phyloP scores from a whole-genome alignment of 2,329 filamentous ascomycete species.

The Trichoderma sp. region DNA sequence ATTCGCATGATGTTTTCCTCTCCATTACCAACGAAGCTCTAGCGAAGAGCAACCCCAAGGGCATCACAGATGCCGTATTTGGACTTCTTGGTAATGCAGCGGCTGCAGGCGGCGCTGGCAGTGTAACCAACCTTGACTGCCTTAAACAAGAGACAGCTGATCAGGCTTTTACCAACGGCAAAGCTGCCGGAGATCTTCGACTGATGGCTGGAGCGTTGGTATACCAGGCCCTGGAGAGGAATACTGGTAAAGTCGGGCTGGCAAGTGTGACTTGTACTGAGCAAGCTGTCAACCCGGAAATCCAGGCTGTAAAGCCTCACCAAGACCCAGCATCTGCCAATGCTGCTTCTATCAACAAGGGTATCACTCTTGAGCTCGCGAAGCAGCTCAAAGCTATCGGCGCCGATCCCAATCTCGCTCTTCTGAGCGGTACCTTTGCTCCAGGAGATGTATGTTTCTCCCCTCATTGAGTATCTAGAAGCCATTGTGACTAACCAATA shows the following conservation, averaged over 20 bases:
- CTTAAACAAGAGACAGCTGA: conserved; percentile 9
- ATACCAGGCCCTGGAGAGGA: conserved; percentile 1
- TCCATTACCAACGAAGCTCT: neutral
- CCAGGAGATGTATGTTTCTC: neutral
- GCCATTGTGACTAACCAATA: neutral
- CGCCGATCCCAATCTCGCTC: neutral
- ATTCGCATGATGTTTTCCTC: neutral
- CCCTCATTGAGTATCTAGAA: no score
- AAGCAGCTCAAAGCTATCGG: conserved; percentile 6
- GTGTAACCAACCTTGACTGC: neutral
- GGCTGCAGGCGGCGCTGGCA: neutral
- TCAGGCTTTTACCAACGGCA: conserved; percentile 5
- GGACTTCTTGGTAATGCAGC: conserved; percentile 3
- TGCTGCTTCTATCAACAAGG: conserved; percentile 5
- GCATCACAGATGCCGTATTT: conserved; percentile 1
- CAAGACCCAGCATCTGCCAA: conserved; percentile 2
- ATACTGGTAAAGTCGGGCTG: neutral
- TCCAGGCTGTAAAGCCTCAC: conserved; percentile 3
- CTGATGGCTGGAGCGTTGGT: conserved; percentile 9
- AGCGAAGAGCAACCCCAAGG: neutral
- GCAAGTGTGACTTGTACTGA: neutral
- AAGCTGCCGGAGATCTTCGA: neutral
- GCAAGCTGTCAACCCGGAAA: neutral
- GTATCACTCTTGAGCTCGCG: conserved; percentile 5
- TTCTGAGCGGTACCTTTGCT: conserved; percentile 5